Conservation (phyloP, 140 eudicot species). For the Bidens hawaiensis region DNA sequence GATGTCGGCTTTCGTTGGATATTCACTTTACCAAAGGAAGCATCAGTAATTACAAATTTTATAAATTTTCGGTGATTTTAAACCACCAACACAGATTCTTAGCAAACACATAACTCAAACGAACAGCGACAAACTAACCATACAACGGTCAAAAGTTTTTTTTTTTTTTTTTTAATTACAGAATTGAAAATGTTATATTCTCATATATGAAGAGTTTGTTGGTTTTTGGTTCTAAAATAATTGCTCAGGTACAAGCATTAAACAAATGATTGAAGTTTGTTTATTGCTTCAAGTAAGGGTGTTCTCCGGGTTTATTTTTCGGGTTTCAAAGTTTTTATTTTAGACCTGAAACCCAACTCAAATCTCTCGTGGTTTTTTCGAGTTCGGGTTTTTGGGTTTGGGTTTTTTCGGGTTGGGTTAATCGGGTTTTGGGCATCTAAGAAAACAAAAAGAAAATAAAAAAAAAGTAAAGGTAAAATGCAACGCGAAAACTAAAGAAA, state of each 20-base stretch:
- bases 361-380: too few relatives aligned
- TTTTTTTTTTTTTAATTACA: background rate
- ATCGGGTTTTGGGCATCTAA: too few relatives aligned
- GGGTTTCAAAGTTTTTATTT: too few relatives aligned
- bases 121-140: conserved; percentile 17
- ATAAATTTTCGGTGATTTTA: conserved; percentile 4
- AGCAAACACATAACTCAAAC: conserved; percentile 16
- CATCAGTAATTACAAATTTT: conserved; percentile 35
- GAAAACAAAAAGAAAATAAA: too few relatives aligned
- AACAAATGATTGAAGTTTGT: background rate
- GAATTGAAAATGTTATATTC: background rate
- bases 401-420: too few relatives aligned
- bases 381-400: too few relatives aligned
- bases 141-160: conserved; percentile 10
- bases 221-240: background rate
- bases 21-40: conserved; percentile 82
- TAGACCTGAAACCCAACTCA: too few relatives aligned
- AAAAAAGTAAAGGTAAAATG: too few relatives aligned
- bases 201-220: background rate
- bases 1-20: conserved; percentile 94
- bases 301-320: too few relatives aligned
- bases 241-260: too few relatives aligned
- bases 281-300: too few relatives aligned
- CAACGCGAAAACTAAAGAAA: too few relatives aligned
- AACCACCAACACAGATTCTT: conserved; percentile 12